A percentile compares a stretch with the other conserved stretches of the same genome.
These are phyloP conservation scores for Teunomyces pallodes DNA, from an alignment of 805 yeast genomes.

Conservation along the genomic window DNA sequence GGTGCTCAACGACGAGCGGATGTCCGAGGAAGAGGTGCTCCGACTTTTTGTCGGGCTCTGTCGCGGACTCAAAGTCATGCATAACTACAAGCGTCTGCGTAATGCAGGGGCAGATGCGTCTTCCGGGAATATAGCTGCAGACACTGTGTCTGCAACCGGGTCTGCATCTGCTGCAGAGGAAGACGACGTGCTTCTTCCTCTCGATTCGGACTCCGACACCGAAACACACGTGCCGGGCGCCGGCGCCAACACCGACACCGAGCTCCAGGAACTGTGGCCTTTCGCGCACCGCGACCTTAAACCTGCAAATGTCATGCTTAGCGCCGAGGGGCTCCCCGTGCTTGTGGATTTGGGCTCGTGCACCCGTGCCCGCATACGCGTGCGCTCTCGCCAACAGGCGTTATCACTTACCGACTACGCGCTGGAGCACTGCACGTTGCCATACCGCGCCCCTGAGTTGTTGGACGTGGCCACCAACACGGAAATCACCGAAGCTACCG, in stretches of 20 bases:
- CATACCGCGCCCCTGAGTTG: conserved; percentile 89
- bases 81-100: conserved; percentile 46
- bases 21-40: conserved; percentile 64
- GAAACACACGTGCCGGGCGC: conserved; percentile 6
- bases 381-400: conserved; percentile 66
- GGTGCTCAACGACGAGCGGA: conserved; percentile 50
- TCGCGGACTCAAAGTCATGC: conserved; percentile 75
- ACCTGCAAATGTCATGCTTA: conserved; percentile 85
- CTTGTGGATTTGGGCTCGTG: conserved; percentile 85
- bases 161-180: conserved; percentile 4
- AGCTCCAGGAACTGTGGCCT: conserved; percentile 56
- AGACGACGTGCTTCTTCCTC: conserved; percentile 9
- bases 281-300: conserved; percentile 86
- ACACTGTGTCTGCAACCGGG: not conserved
- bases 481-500: conserved; percentile 69
- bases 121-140: not conserved
- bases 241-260: conserved; percentile 37
- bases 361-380: conserved; percentile 53
- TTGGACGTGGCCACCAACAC: conserved; percentile 69
- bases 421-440: conserved; percentile 79
- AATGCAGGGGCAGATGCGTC: not conserved
- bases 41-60: conserved; percentile 65
- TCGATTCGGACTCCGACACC: conserved; percentile 7
- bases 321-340: conserved; percentile 72
- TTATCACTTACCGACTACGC: conserved; percentile 75